Evolutionary conservation across 129 eudicot genomes (phyloP).

Genomic region (Sambucus nigra): DNA sequence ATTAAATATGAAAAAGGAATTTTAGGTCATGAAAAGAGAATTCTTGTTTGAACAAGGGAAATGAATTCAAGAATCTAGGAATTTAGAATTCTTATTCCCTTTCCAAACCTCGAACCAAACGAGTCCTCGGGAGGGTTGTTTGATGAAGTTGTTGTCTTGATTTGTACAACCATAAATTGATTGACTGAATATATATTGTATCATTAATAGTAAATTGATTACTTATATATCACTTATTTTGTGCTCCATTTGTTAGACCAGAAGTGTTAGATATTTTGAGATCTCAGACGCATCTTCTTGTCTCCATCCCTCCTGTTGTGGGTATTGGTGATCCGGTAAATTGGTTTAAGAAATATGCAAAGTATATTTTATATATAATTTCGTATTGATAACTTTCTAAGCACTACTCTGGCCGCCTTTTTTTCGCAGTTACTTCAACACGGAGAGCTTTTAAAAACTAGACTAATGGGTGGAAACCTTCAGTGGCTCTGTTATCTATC

Average conservation of each 20-base stretch:
- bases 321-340: constrained; percentile 81
- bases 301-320: constrained; percentile 61
- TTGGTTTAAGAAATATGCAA: neutral
- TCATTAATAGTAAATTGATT: neutral
- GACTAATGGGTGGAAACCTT: constrained; percentile 40
- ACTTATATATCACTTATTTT: neutral
- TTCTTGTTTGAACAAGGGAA: too few species aligned
- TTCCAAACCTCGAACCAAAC: too few species aligned
- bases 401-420: constrained; percentile 3
- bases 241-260: constrained; percentile 29
- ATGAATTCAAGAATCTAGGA: too few species aligned
- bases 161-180: too few species aligned
- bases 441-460: constrained; percentile 32
- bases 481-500: constrained; percentile 83
- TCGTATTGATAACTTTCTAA: neutral
- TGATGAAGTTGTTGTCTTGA: too few species aligned
- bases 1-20: too few species aligned
- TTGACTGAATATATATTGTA: too few species aligned
- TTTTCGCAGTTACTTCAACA: constrained; percentile 57
- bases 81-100: too few species aligned
- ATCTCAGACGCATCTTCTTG: constrained; percentile 53
- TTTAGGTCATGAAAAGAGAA: too few species aligned
- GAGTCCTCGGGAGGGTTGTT: too few species aligned
- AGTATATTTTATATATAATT: neutral
- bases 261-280: constrained; percentile 50